These are phyloP conservation scores for Xylaria sp. DNA, from an alignment of 2,329 filamentous ascomycete species.

Conservation along the genomic window DNA sequence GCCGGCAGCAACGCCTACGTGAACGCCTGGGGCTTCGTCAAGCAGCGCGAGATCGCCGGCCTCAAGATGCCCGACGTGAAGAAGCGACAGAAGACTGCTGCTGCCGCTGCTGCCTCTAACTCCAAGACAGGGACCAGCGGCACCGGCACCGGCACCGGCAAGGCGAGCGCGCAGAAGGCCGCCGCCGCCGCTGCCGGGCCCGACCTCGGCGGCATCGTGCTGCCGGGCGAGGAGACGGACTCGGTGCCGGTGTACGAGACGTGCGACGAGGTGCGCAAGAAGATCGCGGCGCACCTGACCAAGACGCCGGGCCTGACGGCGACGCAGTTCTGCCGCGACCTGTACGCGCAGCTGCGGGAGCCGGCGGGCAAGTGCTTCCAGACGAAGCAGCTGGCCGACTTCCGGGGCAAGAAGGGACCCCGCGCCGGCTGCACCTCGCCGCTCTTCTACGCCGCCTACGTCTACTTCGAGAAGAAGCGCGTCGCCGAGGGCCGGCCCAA, in stretches of 20 bases:
- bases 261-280: constrained; percentile 59
- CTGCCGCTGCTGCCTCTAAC: constrained; percentile 2
- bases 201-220: constrained; percentile 44
- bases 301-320: constrained; percentile 49
- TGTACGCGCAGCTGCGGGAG: constrained; percentile 41
- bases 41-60: constrained; percentile 27
- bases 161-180: constrained; percentile 1
- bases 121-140: background rate
- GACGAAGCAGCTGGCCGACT: constrained; percentile 49
- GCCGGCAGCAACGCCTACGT: constrained; percentile 11
- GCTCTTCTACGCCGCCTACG: constrained; percentile 58
- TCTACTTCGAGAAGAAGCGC: constrained; percentile 63
- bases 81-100: constrained; percentile 27
- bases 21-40: constrained; percentile 29
- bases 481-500: constrained; percentile 56
- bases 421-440: constrained; percentile 47
- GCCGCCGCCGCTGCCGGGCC: constrained; percentile 23
- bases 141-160: background rate
- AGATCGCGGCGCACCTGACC: constrained; percentile 58
- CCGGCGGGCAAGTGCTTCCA: constrained; percentile 38
- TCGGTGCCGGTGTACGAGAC: constrained; percentile 55
- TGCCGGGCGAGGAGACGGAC: constrained; percentile 48
- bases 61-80: constrained; percentile 32
- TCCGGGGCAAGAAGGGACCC: constrained; percentile 53
- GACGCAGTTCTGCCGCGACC: constrained; percentile 50